Evolutionary conservation across 768 basidiomycete species (phyloP).

Genomic region (Sporobolomyces phaffii): DNA sequence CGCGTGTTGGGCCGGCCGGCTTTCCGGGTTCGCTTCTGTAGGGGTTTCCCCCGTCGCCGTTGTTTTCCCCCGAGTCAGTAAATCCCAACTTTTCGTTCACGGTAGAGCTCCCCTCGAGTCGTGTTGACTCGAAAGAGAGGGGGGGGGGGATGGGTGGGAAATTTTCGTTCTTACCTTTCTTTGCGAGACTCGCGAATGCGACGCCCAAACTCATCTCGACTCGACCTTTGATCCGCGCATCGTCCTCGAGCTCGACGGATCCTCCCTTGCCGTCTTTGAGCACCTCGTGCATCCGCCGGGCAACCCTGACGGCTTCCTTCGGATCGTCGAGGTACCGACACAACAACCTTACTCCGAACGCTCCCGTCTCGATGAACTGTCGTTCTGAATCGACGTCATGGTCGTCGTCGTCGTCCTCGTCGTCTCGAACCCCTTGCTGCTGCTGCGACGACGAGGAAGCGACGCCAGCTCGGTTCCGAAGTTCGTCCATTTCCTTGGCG

Average conservation of each 20-base stretch:
- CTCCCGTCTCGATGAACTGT: constrained; percentile 69
- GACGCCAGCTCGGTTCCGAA: constrained; percentile 42
- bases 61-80: no score
- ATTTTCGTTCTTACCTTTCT: constrained; percentile 54
- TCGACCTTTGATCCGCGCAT: constrained; percentile 38
- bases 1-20: constrained; percentile 58
- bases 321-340: constrained; percentile 57
- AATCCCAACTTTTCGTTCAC: no score
- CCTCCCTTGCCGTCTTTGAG: constrained; percentile 1
- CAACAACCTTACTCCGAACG: constrained; percentile 72
- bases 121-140: no score
- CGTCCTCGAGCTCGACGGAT: constrained; percentile 4
- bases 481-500: constrained; percentile 39
- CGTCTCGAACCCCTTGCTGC: constrained; percentile 6
- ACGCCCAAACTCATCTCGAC: constrained; percentile 55
- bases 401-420: neutral
- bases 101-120: no score
- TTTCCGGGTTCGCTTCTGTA: constrained; percentile 61
- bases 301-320: constrained; percentile 58
- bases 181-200: constrained; percentile 62
- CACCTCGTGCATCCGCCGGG: constrained; percentile 48
- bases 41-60: neutral
- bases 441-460: constrained; percentile 33
- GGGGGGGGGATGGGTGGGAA: neutral
- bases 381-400: constrained; percentile 59